phyloP scores from a whole-genome alignment of 352 stramenopile genomes.

The Peronospora tabacina region DNA sequence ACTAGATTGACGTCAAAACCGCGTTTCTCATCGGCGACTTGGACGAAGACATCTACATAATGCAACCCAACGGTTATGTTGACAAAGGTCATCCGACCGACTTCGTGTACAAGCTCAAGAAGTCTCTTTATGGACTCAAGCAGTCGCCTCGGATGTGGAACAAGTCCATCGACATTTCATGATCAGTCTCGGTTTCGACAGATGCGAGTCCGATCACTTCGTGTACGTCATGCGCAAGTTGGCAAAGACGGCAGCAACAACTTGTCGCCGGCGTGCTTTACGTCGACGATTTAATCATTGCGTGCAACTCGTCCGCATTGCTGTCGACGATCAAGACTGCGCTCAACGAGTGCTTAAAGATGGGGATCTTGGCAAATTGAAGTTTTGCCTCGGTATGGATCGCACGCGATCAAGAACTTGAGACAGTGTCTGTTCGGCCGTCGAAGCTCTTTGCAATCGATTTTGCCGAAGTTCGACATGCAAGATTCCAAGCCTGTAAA shows the following conservation, averaged over 20 bases:
- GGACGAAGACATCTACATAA: neutral
- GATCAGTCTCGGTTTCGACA: no score
- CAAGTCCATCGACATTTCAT: neutral
- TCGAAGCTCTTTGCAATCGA: no score
- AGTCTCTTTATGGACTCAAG: neutral
- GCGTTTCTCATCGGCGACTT: neutral
- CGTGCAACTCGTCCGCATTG: no score
- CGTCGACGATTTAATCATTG: conserved; percentile 9
- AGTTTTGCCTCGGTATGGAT: conserved; percentile 1
- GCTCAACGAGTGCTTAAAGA: neutral
- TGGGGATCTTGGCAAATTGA: neutral
- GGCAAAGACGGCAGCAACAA: conserved; percentile 4
- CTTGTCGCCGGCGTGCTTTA: conserved; percentile 12
- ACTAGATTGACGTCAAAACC: neutral
- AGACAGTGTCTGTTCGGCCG: neutral
- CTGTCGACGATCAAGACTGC: no score
- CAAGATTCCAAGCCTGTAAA: neutral
- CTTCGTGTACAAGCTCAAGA: neutral
- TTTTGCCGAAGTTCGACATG: neutral
- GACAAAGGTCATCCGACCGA: neutral
- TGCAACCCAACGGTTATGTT: no score
- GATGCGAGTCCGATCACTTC: conserved; percentile 4
- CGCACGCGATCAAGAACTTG: neutral
- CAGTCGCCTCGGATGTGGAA: conserved; percentile 2
- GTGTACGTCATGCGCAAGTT: no score